Evolutionary conservation across 2,329 filamentous ascomycete species (phyloP).

Genomic region (Zalaria sp.): DNA sequence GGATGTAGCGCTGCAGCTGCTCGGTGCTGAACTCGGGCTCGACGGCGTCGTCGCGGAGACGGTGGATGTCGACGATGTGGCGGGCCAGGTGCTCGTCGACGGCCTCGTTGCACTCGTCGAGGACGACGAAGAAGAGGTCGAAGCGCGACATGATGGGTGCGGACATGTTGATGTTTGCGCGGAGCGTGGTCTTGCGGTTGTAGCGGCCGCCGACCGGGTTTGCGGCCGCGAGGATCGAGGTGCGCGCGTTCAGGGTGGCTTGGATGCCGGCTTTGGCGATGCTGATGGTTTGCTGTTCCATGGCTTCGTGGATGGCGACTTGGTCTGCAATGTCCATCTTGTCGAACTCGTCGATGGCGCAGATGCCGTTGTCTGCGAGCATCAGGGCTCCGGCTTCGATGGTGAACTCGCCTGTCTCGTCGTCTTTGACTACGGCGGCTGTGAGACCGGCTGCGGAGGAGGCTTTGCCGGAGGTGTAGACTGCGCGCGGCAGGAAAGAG

Average conservation of each 20-base stretch:
- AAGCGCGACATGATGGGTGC: slow-evolving; percentile 99
- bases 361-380: slow-evolving; percentile 93
- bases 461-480: slow-evolving; percentile 96
- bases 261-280: slow-evolving; percentile 98
- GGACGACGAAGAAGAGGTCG: slow-evolving; percentile 93
- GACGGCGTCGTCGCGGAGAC: slow-evolving; percentile 80
- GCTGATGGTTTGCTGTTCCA: slow-evolving; percentile 99
- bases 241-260: slow-evolving; percentile 89
- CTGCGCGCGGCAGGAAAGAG: slow-evolving; percentile 87
- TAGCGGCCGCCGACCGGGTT: slow-evolving; percentile 96
- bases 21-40: slow-evolving; percentile 91
- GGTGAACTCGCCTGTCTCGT: slow-evolving; percentile 96
- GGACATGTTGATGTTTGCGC: slow-evolving; percentile 95
- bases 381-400: slow-evolving; percentile 97
- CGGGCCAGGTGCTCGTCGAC: slow-evolving; percentile 83
- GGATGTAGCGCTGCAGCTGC: slow-evolving; percentile 91
- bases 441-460: slow-evolving; percentile 96
- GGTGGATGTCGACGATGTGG: slow-evolving; percentile 90
- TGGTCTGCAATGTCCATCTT: slow-evolving; percentile 98
- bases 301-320: slow-evolving; percentile 98
- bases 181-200: slow-evolving; percentile 86
- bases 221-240: slow-evolving; percentile 86
- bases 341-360: slow-evolving; percentile 97
- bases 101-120: slow-evolving; percentile 89
- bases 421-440: slow-evolving; percentile 91